phyloP scores from a whole-genome alignment of 2,329 filamentous ascomycete species.

The Neocatenulostroma microsporum region DNA sequence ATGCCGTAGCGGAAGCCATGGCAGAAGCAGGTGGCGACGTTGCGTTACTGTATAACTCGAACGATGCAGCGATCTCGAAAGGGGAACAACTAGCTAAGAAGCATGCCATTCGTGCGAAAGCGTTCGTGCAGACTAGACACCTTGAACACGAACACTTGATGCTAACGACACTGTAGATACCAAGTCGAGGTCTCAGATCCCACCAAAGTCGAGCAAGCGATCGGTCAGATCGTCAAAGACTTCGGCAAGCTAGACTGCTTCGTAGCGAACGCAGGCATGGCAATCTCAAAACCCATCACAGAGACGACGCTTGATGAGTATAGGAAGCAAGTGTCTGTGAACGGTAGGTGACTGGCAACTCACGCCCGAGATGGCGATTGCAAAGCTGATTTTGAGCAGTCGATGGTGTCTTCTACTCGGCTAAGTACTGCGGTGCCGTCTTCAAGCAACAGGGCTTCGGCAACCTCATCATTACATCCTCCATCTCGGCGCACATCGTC shows the following conservation, averaged over 20 bases:
- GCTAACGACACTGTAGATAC: too few relatives aligned
- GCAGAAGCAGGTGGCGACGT: conserved; percentile 80
- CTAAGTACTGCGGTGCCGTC: conserved; percentile 35
- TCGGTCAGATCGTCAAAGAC: conserved; percentile 58
- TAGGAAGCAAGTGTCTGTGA: conserved; percentile 46
- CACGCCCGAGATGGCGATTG: too few relatives aligned
- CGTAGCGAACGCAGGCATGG: conserved; percentile 88
- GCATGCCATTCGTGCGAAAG: conserved; percentile 19
- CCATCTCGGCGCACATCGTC: conserved; percentile 29
- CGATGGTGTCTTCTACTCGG: conserved; percentile 36
- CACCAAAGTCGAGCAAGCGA: conserved; percentile 57
- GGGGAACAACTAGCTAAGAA: conserved; percentile 14
- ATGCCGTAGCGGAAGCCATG: conserved; percentile 84
- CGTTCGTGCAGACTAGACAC: conserved; percentile 14
- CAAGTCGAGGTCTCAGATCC: conserved; percentile 68
- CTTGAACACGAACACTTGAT: too few relatives aligned
- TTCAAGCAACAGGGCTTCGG: conserved; percentile 40
- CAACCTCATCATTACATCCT: conserved; percentile 43
- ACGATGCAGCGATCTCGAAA: conserved; percentile 42
- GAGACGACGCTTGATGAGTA: conserved; percentile 49
- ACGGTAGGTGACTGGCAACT: conserved; percentile 29
- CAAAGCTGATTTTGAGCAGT: too few relatives aligned
- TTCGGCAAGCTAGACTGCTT: conserved; percentile 81
- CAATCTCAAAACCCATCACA: conserved; percentile 57
- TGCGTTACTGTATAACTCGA: conserved; percentile 84